Evolutionary conservation across 1,284 basidiomycete genomes (phyloP).

Genomic region (Puccinia horiana): DNA sequence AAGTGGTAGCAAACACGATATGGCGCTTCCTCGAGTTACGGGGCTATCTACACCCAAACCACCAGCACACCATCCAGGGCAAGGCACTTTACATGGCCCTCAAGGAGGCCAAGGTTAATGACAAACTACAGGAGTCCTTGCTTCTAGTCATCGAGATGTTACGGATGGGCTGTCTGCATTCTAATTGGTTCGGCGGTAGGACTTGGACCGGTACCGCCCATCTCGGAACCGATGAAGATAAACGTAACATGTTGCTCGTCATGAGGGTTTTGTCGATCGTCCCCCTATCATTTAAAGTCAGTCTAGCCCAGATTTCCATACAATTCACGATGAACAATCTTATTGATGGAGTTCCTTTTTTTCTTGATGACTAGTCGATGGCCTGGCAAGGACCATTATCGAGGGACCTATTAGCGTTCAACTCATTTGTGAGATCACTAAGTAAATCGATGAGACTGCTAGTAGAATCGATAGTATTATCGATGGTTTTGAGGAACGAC

Average conservation of each 20-base stretch:
- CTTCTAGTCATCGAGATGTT: conserved; percentile 90
- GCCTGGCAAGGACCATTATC: conserved; percentile 89
- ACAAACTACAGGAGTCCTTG: conserved; percentile 96
- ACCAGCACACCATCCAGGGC: conserved; percentile 73
- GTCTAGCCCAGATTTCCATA: neutral
- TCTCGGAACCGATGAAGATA: conserved; percentile 74
- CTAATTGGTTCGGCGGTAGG: conserved; percentile 81
- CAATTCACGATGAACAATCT: neutral
- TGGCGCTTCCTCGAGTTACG: conserved; percentile 96
- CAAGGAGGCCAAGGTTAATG: conserved; percentile 76
- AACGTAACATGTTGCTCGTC: conserved; percentile 82
- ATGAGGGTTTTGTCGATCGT: conserved; percentile 94
- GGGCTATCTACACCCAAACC: conserved; percentile 81
- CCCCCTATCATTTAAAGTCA: conserved; percentile 81
- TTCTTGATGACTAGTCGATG: conserved; percentile 57
- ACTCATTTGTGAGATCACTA: conserved; percentile 88
- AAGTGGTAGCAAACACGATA: conserved; percentile 94
- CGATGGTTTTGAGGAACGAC: conserved; percentile 86
- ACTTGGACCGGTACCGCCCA: conserved; percentile 91
- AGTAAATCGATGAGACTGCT: conserved; percentile 85
- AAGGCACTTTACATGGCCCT: conserved; percentile 79
- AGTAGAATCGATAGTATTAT: conserved; percentile 84
- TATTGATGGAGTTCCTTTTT: neutral
- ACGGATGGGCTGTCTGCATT: conserved; percentile 91
- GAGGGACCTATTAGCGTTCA: conserved; percentile 94